Evolutionary conservation across 2,329 filamentous ascomycete species (phyloP).

Genomic region (Ophiostoma fasciatum): DNA sequence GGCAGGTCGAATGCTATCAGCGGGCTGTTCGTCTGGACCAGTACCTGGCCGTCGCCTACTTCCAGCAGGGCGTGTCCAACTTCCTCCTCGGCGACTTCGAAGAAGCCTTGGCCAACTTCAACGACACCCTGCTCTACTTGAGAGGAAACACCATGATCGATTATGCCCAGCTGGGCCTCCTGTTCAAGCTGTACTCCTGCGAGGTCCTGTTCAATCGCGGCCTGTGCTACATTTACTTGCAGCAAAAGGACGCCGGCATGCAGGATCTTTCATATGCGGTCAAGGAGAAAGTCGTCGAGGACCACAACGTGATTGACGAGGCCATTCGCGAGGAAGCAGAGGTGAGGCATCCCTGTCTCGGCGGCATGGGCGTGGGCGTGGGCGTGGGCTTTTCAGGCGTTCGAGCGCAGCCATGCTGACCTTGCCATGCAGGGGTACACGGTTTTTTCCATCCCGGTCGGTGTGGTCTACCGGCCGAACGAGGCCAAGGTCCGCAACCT

Average conservation of each 20-base stretch:
- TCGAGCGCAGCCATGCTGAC: too few species aligned
- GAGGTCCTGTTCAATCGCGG: constrained; percentile 96
- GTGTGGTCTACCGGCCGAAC: constrained; percentile 87
- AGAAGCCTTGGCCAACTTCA: constrained; percentile 95
- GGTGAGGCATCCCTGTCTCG: too few species aligned
- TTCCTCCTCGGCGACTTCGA: constrained; percentile 95
- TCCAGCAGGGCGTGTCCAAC: constrained; percentile 96
- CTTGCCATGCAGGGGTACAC: constrained; percentile 88
- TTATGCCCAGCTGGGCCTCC: constrained; percentile 86
- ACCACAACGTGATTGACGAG: constrained; percentile 96
- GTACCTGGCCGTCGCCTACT: constrained; percentile 94
- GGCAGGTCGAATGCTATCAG: constrained; percentile 85
- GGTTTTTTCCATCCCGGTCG: constrained; percentile 94
- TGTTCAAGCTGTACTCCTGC: constrained; percentile 94
- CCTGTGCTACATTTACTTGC: constrained; percentile 91
- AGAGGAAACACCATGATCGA: constrained; percentile 95
- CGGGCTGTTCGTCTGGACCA: constrained; percentile 79
- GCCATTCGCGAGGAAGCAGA: constrained; percentile 87
- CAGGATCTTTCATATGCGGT: constrained; percentile 81
- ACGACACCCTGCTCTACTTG: constrained; percentile 88
- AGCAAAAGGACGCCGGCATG: constrained; percentile 80
- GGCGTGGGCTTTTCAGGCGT: too few species aligned
- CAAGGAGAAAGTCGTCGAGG: constrained; percentile 90
- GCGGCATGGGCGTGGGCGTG: too few species aligned
- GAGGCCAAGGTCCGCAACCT: constrained; percentile 97